phyloP scores from a whole-genome alignment of 2,329 filamentous ascomycete species.

The Decorospora gaudefroyi region DNA sequence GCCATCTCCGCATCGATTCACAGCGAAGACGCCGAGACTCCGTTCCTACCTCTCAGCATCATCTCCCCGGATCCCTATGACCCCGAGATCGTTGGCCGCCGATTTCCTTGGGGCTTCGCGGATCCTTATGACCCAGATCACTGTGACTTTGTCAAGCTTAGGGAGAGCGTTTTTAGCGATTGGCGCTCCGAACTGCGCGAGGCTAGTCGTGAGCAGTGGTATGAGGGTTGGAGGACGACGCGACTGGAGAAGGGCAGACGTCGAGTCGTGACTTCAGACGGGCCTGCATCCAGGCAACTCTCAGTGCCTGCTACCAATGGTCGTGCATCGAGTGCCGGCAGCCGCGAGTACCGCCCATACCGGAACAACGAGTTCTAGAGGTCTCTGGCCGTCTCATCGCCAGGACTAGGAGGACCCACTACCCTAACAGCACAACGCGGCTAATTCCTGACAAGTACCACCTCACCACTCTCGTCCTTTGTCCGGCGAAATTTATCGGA shows the following conservation, averaged over 20 bases:
- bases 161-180: slow-evolving; percentile 89
- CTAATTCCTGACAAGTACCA: too few relatives aligned
- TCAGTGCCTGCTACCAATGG: slow-evolving; percentile 35
- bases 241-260: slow-evolving; percentile 47
- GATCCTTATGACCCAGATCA: slow-evolving; percentile 89
- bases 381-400: too few relatives aligned
- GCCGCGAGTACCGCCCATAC: slow-evolving; percentile 34
- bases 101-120: slow-evolving; percentile 96
- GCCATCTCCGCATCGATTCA: slow-evolving; percentile 47
- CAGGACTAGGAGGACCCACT: too few relatives aligned
- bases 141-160: slow-evolving; percentile 89
- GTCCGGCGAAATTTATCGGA: background rate
- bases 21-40: slow-evolving; percentile 53
- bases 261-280: slow-evolving; percentile 38
- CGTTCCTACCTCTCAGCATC: slow-evolving; percentile 85
- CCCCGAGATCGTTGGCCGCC: slow-evolving; percentile 75
- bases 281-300: slow-evolving; percentile 31
- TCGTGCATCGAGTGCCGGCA: slow-evolving; percentile 42
- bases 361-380: slow-evolving; percentile 27
- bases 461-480: background rate
- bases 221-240: slow-evolving; percentile 86
- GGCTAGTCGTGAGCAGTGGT: slow-evolving; percentile 89
- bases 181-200: slow-evolving; percentile 92
- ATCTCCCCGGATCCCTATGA: slow-evolving; percentile 94
- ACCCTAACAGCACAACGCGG: too few relatives aligned